phyloP scores from a whole-genome alignment of 257 asterid genomes.

The Ehretia macrophylla region DNA sequence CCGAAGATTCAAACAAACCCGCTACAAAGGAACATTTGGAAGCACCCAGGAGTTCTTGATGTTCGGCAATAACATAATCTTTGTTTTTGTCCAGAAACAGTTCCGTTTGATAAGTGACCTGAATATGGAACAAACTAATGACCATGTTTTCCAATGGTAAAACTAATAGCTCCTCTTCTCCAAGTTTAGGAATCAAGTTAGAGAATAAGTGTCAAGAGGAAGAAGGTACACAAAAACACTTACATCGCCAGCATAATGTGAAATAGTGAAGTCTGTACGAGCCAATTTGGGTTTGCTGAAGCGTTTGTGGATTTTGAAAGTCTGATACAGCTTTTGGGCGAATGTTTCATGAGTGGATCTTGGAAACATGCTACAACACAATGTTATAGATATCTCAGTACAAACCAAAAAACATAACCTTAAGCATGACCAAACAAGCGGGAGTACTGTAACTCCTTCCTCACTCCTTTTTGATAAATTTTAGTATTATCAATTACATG shows the following conservation, averaged over 20 bases:
- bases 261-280: slow-evolving; percentile 92
- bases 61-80: slow-evolving; percentile 97
- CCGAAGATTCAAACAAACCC: slow-evolving; percentile 69
- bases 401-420: slow-evolving; percentile 12
- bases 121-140: slow-evolving; percentile 14
- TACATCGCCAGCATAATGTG: slow-evolving; percentile 98
- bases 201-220: not conserved
- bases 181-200: not conserved
- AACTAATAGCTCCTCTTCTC: too few species aligned
- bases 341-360: slow-evolving; percentile 95
- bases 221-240: slow-evolving; percentile 26
- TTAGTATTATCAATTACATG: not conserved
- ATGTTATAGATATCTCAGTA: slow-evolving; percentile 5
- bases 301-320: slow-evolving; percentile 80
- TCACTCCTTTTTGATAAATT: not conserved
- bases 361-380: slow-evolving; percentile 82
- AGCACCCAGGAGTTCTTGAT: slow-evolving; percentile 83
- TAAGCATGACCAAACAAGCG: not conserved
- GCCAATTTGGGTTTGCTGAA: slow-evolving; percentile 95
- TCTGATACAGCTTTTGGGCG: slow-evolving; percentile 91
- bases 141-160: not conserved
- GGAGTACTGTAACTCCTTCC: not conserved
- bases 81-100: slow-evolving; percentile 93
- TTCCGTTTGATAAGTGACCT: slow-evolving; percentile 99
- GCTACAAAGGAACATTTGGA: slow-evolving; percentile 79